phyloP scores from a whole-genome alignment of 352 stramenopile species.

The Globisporangium ultimum region DNA sequence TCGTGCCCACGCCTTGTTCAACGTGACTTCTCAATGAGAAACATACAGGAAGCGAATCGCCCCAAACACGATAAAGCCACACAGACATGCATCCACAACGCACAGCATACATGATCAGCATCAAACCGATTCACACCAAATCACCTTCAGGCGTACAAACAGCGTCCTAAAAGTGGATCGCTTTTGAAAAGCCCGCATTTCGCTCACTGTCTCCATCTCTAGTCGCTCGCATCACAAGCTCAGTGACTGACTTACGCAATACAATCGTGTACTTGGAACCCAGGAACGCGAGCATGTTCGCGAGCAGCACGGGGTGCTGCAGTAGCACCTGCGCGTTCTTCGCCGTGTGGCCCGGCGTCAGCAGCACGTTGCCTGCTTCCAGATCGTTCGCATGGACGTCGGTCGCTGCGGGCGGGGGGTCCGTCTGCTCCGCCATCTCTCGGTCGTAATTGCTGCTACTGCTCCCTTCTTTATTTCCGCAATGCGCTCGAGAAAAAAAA shows the following conservation, averaged over 20 bases:
- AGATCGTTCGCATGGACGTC: constrained; percentile 3
- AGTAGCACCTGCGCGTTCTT: constrained; percentile 33
- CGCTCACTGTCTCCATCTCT: not conserved
- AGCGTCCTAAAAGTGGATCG: not conserved
- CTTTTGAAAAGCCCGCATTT: not conserved
- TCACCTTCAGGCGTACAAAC: not conserved
- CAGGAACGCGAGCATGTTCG: constrained; percentile 59
- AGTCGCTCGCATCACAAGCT: not conserved
- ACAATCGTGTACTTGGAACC: constrained; percentile 49
- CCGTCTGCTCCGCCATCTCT: constrained; percentile 14
- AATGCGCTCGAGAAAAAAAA: not conserved
- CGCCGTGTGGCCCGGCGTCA: too few species aligned
- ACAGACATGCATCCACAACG: constrained; percentile 8
- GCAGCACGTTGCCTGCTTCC: constrained; percentile 13
- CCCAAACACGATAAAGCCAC: not conserved
- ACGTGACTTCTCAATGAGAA: constrained; percentile 32
- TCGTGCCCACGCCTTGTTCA: constrained; percentile 71
- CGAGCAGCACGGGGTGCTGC: constrained; percentile 50
- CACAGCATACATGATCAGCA: constrained; percentile 2
- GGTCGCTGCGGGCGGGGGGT: constrained; percentile 1
- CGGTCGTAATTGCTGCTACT: not conserved
- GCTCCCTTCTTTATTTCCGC: not conserved
- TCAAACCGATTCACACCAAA: not conserved
- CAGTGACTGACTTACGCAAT: constrained; percentile 34
- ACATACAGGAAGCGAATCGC: too few species aligned